Evolutionary conservation across 768 basidiomycete species (phyloP), one percentile per base, ranked within the genome.

Genomic region (Trametes gibbosa): DNA sequence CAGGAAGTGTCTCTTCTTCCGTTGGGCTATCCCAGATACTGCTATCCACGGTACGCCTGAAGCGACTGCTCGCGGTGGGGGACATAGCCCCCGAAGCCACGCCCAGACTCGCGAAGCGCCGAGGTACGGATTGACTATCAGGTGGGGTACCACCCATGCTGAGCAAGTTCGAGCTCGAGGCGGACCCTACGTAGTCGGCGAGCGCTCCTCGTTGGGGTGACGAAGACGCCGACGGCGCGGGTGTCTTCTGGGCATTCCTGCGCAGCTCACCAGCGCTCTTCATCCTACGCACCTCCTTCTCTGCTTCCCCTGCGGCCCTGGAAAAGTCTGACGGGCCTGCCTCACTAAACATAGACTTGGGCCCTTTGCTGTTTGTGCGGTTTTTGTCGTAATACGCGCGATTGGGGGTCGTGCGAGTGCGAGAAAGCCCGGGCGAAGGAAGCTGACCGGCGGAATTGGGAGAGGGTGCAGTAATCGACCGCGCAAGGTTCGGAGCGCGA

Each of bases 181-280:
- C 78, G n/a, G 88, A 89, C 2, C 80, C 77, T 14, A 80, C 74
- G 64, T 84, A 83, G 47, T 84, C 77, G 10, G 80, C 69, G 24
- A 83, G 65, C 5, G 75, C 70, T 23, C 79, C 75, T 21, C 74
- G 81, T 58, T 69, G 73, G 25, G 76, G 73, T 14, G 75, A 70
- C 23, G 74, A 70, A 21, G 70, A 62, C 46, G 69, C 65, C 10
- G 70, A 66, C 61, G 69, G 69, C 43, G 68, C 65, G 14, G 61
- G 65, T 27, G 62, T 46, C 19, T 62, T 69, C 39, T 60, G 51
- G 42, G 70, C 65, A 66, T 75, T 78, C 60, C 81, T 76, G 35
- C 86, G 84, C 40, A 92, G 75, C 70, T 92, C 90, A 37, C 89
- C 90, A 21, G 90, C 90, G 70, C 90, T 92, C 75, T 90, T 92